Evolutionary conservation across 805 yeast species (phyloP).

Genomic region (Hanseniaspora jakobsenii): DNA sequence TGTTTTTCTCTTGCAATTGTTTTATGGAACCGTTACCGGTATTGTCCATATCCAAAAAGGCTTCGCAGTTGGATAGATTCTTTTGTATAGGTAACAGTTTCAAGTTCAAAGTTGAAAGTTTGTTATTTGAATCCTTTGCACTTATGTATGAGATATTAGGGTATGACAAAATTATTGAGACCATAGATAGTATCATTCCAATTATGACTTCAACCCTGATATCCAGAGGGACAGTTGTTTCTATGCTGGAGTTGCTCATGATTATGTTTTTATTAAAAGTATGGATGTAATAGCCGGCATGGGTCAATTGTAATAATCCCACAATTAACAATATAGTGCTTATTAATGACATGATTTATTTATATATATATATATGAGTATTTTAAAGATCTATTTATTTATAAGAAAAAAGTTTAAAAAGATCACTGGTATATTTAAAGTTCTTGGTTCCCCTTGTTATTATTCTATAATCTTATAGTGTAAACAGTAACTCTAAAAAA

Average conservation of each 20-base stretch:
- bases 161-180: conserved; percentile 23
- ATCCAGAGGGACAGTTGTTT: conserved; percentile 22
- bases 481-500: no score
- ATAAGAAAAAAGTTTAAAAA: neutral
- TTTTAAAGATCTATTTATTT: neutral
- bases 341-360: conserved; percentile 7
- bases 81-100: conserved; percentile 25
- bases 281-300: conserved; percentile 28
- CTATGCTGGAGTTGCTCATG: conserved; percentile 1
- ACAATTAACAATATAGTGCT: conserved; percentile 15
- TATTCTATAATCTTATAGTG: no score
- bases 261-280: conserved; percentile 25
- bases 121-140: conserved; percentile 18
- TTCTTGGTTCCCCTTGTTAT: no score
- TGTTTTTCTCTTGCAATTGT: conserved; percentile 23
- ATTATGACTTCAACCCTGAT: conserved; percentile 23
- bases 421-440: no score
- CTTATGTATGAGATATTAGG: conserved; percentile 21
- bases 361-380: neutral
- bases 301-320: conserved; percentile 19
- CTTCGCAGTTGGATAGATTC: conserved; percentile 25
- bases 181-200: conserved; percentile 21
- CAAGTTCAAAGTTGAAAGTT: conserved; percentile 18
- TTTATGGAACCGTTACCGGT: no score
- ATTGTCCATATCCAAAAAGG: no score